Conservation (phyloP, 2,329 filamentous ascomycete species). For the Xylariales sp. region DNA sequence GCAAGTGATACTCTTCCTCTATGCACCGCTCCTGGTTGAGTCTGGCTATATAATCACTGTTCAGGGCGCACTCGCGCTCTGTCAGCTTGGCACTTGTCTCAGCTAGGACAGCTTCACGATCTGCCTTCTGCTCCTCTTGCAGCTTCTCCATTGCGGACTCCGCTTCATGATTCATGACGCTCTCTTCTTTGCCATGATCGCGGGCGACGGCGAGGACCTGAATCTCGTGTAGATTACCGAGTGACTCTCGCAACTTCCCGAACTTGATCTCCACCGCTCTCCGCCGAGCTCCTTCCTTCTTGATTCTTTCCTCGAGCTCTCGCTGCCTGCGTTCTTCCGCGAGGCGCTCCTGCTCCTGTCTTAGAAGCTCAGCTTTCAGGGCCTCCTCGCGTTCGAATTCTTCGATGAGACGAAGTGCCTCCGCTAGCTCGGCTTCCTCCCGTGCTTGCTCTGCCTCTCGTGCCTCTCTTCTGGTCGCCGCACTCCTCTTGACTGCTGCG, state of each 20-base stretch:
- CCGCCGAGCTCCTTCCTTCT: slow-evolving; percentile 36
- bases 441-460: slow-evolving; percentile 28
- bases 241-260: slow-evolving; percentile 26
- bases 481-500: slow-evolving; percentile 31
- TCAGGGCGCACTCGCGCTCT: slow-evolving; percentile 29
- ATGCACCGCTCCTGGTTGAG: slow-evolving; percentile 35
- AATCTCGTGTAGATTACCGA: slow-evolving; percentile 36
- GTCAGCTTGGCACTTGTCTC: slow-evolving; percentile 24
- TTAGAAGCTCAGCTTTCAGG: slow-evolving; percentile 33
- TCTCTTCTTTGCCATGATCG: slow-evolving; percentile 33
- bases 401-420: slow-evolving; percentile 41
- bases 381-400: slow-evolving; percentile 44
- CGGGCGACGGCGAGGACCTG: slow-evolving; percentile 35
- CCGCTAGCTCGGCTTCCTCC: slow-evolving; percentile 30
- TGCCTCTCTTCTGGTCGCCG: slow-evolving; percentile 28
- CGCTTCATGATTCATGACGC: slow-evolving; percentile 20
- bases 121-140: slow-evolving; percentile 26
- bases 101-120: slow-evolving; percentile 25
- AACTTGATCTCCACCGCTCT: slow-evolving; percentile 35
- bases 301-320: slow-evolving; percentile 33
- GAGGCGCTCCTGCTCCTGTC: slow-evolving; percentile 31
- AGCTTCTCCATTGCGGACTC: slow-evolving; percentile 25
- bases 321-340: slow-evolving; percentile 32
- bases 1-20: slow-evolving; percentile 38
- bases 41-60: slow-evolving; percentile 37